Conservation (phyloP, 805 yeast species). For the Candida koratica region DNA sequence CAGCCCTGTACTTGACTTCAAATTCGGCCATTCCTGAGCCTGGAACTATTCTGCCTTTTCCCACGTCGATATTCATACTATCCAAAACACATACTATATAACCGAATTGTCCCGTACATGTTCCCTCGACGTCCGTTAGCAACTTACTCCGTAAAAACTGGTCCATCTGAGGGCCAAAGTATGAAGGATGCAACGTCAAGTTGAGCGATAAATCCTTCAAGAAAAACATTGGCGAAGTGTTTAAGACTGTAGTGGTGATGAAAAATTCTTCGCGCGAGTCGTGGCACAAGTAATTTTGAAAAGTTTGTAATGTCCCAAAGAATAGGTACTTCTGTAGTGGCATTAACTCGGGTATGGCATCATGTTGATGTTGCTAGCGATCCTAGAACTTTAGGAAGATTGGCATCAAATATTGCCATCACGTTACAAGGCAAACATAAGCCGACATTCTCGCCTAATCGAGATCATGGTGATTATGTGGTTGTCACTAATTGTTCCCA, state of each 20-base stretch:
- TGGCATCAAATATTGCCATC: constrained; percentile 84
- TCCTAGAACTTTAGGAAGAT: constrained; percentile 80
- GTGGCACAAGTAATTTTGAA: too few relatives aligned
- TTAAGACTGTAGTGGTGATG: too few relatives aligned
- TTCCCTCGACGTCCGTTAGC: constrained; percentile 94
- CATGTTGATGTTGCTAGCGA: constrained; percentile 89
- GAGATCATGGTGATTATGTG: constrained; percentile 94
- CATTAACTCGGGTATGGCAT: constrained; percentile 90
- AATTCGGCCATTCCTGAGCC: constrained; percentile 94
- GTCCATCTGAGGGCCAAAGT: constrained; percentile 96
- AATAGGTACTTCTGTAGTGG: constrained; percentile 53
- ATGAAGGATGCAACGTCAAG: constrained; percentile 93
- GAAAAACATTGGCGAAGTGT: constrained; percentile 32
- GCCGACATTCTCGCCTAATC: constrained; percentile 68
- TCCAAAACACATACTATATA: constrained; percentile 95
- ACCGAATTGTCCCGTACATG: constrained; percentile 98
- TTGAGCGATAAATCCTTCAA: constrained; percentile 85
- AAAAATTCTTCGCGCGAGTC: too few relatives aligned
- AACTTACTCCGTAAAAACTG: constrained; percentile 85
- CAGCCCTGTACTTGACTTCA: constrained; percentile 92
- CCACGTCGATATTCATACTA: constrained; percentile 91
- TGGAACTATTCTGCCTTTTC: constrained; percentile 87
- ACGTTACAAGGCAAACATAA: constrained; percentile 96
- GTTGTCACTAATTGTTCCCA: constrained; percentile 91
- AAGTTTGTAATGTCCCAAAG: constrained; percentile 29